phyloP scores from a whole-genome alignment of 495 filamentous ascomycete genomes.

The Penicillium turbatum region DNA sequence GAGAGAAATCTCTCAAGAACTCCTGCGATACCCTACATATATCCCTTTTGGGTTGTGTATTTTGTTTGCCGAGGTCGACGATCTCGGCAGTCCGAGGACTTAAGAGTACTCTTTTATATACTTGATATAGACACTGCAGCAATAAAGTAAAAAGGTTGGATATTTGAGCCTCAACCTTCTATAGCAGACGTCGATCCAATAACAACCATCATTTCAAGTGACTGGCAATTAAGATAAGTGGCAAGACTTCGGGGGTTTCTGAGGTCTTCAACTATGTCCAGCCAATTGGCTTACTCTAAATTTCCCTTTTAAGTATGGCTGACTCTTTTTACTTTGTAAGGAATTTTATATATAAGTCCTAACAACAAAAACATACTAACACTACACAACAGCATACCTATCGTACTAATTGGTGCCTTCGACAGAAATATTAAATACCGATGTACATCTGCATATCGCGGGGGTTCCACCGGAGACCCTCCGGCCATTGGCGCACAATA shows the following conservation, averaged over 20 bases:
- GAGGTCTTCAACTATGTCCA: conserved; percentile 1
- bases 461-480: conserved; percentile 27
- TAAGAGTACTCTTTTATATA: background rate
- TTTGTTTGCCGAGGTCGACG: conserved; percentile 1
- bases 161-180: conserved; percentile 1
- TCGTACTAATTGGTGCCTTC: background rate
- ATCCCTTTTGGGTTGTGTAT: background rate
- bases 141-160: no score
- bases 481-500: conserved; percentile 18
- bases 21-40: background rate
- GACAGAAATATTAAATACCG: no score
- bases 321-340: background rate
- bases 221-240: background rate
- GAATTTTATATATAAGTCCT: no score
- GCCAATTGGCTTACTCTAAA: conserved; percentile 7
- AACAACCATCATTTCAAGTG: background rate
- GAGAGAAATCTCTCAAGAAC: background rate
- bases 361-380: background rate
- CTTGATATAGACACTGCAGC: background rate
- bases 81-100: background rate
- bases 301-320: background rate
- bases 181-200: background rate
- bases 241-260: conserved; percentile 8
- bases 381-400: background rate
- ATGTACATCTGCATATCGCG: conserved; percentile 8